Evolutionary conservation across 169 alveolate species (phyloP).

Genomic region (Plasmodium relictum): DNA sequence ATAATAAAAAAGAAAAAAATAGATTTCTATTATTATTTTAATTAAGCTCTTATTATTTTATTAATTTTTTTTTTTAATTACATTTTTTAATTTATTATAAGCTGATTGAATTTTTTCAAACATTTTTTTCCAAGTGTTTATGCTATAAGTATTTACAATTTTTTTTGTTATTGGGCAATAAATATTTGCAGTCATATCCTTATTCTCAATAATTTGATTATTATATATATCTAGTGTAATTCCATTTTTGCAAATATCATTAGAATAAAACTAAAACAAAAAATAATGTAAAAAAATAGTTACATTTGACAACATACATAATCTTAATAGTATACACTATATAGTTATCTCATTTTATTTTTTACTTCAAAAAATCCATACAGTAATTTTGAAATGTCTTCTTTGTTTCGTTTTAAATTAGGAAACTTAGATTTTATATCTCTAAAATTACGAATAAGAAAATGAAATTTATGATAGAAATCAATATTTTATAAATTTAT

Average conservation of each 20-base stretch:
- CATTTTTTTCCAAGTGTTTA: slow-evolving; percentile 71
- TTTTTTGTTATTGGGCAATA: slow-evolving; percentile 70
- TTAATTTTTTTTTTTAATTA: slow-evolving; percentile 15
- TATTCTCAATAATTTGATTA: slow-evolving; percentile 70
- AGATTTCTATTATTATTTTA: neutral
- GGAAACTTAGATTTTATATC: slow-evolving; percentile 41
- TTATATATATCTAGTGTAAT: slow-evolving; percentile 63
- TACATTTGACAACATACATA: neutral
- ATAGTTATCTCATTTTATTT: slow-evolving; percentile 16
- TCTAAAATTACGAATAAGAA: slow-evolving; percentile 12
- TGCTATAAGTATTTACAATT: slow-evolving; percentile 70
- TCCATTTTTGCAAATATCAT: slow-evolving; percentile 43
- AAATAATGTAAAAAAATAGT: neutral
- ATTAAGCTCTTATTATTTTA: neutral
- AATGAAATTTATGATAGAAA: neutral
- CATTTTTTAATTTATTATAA: slow-evolving; percentile 43
- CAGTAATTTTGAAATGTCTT: slow-evolving; percentile 56
- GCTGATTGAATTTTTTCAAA: slow-evolving; percentile 62
- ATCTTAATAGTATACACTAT: neutral
- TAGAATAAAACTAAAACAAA: slow-evolving; percentile 41
- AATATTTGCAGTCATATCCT: slow-evolving; percentile 73
- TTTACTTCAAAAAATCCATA: slow-evolving; percentile 74
- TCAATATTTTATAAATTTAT: neutral
- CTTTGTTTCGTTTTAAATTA: slow-evolving; percentile 23
- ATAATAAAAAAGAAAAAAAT: neutral